Evolutionary conservation across 768 basidiomycete species (phyloP), one percentile per base, ranked within the genome.

Genomic region (Naematelia aurantialba): DNA sequence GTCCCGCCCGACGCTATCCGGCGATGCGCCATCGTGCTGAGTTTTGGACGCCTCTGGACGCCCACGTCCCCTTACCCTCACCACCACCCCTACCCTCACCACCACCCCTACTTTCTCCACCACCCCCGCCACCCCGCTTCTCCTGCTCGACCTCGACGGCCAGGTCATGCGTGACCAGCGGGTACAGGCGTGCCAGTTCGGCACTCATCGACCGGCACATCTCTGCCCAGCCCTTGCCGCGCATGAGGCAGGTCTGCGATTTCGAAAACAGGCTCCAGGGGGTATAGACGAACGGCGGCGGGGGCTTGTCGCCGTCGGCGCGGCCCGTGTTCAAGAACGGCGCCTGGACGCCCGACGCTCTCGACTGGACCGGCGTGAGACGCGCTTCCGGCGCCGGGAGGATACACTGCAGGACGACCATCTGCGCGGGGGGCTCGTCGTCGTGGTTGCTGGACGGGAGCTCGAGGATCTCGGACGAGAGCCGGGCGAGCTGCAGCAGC

Each of bases 191-290:
- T 17, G 34, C 34, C 8, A 39, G 34, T 17, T 39, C 34, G 17
- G 34, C 34, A 39, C 17, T 39, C 34, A 39, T 39, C 34, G 34
- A 39, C 34, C 34, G 34, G 17, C 34, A 39, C 34, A 39, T 39
- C 34, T 39, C 34, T 17, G 8, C 34, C 34, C 34, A 39, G 34
- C 8, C 34, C 17, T 39, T 39, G 8, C 34, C 34, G 17, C 34
- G 34, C 34, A 39, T 39, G 34, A 39, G 34, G 17, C 34, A 39
- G 17, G 59, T 65, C 54, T 78, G 77, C 19, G 74, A 62, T 21
- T 70, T 72, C 52, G 70, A 60, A 61, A 77, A 78, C 1, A 78
- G 60, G 34, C 61, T 70, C 68, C 69, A 76, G 1, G 77, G 77
- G 10, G 75, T 74, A 60, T 73, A 74, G 51, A 75, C 63, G 65